Percentiles rank a stretch among this genome's conserved stretches.
Conservation (phyloP, 176 grass and related monocot species). For the Guadua angustifolia region DNA sequence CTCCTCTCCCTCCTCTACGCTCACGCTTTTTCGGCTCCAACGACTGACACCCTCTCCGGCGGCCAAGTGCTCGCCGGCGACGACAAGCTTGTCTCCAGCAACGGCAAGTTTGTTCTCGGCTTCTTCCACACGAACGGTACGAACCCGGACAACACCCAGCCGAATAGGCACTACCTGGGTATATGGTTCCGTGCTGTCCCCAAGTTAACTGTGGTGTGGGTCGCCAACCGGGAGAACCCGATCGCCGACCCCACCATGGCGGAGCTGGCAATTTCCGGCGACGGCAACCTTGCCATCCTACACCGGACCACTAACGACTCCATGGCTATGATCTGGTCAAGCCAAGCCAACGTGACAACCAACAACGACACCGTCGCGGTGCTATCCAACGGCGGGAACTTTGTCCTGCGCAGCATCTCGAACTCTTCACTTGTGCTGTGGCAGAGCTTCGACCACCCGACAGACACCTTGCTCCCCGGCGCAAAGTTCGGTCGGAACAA, state of each 20-base stretch:
- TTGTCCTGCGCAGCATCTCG: not conserved
- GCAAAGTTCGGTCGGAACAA: constrained; percentile 42
- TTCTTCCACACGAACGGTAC: constrained; percentile 39
- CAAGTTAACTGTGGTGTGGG: not conserved
- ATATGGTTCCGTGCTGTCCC: not conserved
- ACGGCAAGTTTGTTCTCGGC: constrained; percentile 54
- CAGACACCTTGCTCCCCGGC: constrained; percentile 30
- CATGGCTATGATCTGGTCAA: not conserved
- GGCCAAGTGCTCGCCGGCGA: constrained; percentile 16
- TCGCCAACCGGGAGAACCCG: not conserved
- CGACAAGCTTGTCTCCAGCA: constrained; percentile 51
- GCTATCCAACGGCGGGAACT: not conserved
- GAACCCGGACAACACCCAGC: not conserved
- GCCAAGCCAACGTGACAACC: not conserved
- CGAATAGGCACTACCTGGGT: not conserved
- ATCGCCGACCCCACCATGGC: not conserved
- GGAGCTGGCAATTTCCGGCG: not conserved
- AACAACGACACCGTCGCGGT: not conserved
- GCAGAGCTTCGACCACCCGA: not conserved
- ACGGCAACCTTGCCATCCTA: not conserved
- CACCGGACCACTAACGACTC: not conserved
- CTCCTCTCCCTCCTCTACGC: not conserved
- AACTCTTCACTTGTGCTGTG: not conserved
- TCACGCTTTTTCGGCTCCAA: not conserved
- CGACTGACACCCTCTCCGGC: not conserved